Base-by-base conservation (phyloP, 768 basidiomycete genomes). In the Pleurotus citrinopileatus region DNA sequence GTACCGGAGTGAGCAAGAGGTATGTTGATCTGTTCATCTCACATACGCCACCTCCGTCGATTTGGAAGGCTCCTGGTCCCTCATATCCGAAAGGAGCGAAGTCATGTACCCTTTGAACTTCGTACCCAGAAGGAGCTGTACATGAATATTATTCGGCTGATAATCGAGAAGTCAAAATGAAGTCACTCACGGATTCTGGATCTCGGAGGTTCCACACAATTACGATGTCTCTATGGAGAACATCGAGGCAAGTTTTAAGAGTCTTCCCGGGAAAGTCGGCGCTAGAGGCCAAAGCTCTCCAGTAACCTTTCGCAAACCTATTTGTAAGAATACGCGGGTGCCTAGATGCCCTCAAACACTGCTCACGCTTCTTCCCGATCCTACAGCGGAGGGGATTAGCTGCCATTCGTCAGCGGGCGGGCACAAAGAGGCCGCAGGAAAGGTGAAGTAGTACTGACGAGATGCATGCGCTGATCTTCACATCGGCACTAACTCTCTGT, bases 201-300 rank as follows among this genome's bases (percentile, higher is more conserved):
- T 61, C 29, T n/a, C n/a, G n/a, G 54, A 67, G 61, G 23, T 58
- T 56, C 66, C 66, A 67, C 26, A 59, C 56, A 15, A 48, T 28
- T 23, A 63, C 51, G 40, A 66, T 67, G 25, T 67, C 66, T 4
- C 54, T 25, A 36, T 67, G 65, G n/a, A 67, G 60, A 4, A 57
- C 57, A 28, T 57, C 59, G 4, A 67, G 55, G 51, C 64, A 67
- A 17, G 60, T 40, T 20, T 53, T 45, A 4, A 66, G 52, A 2
- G 56, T 63, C 42, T 52, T 54, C 13, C 61, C 61, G 6, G 52
- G 32, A 43, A 65, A 62, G 28, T 61, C 48, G 13, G 59, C 50
- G 38, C 63, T 66, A 17, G 61, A 55, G 5, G 61, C 55, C 9
- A 67, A 54, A 10, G 62, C 59, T 36, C 52, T 13, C 66, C 66